These are phyloP conservation scores for Gracilaria gracilis DNA, from an alignment of 23 red algal genomes.

Conservation along the genomic window DNA sequence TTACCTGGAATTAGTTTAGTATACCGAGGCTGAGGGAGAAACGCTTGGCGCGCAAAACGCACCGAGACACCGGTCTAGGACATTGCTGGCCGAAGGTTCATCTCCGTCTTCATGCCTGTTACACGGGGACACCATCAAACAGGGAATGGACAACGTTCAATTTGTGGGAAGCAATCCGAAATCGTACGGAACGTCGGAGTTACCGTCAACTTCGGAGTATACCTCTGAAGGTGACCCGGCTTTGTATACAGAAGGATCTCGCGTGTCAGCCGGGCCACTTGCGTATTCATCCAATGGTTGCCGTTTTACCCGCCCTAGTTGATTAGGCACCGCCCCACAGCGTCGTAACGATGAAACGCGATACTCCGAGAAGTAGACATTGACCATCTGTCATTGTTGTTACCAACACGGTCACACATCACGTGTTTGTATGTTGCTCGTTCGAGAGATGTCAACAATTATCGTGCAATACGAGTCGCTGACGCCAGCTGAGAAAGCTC, in stretches of 20 bases:
- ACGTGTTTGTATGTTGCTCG: neutral
- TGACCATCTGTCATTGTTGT: neutral
- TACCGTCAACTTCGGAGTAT: neutral
- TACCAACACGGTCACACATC: neutral
- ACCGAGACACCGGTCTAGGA: neutral
- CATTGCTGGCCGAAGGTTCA: neutral
- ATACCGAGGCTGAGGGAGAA: slow-evolving; percentile 30
- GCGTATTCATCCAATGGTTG: neutral
- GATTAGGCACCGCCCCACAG: neutral
- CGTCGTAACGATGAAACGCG: neutral
- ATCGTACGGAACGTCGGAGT: neutral
- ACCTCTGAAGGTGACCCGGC: neutral
- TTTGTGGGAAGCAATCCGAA: neutral
- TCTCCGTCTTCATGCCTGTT: neutral
- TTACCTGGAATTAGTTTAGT: slow-evolving; percentile 15
- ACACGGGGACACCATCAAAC: neutral
- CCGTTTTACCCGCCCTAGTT: neutral
- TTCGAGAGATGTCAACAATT: neutral
- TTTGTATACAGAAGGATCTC: neutral
- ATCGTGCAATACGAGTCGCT: neutral
- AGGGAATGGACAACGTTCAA: neutral
- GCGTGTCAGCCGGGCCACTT: neutral
- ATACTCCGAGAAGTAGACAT: neutral
- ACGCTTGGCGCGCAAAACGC: neutral
- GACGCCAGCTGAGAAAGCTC: neutral